Percentiles rank a stretch among this genome's conserved stretches.
Evolutionary conservation across 2,329 filamentous ascomycete genomes (phyloP).

Genomic region (Botryotinia calthae): DNA sequence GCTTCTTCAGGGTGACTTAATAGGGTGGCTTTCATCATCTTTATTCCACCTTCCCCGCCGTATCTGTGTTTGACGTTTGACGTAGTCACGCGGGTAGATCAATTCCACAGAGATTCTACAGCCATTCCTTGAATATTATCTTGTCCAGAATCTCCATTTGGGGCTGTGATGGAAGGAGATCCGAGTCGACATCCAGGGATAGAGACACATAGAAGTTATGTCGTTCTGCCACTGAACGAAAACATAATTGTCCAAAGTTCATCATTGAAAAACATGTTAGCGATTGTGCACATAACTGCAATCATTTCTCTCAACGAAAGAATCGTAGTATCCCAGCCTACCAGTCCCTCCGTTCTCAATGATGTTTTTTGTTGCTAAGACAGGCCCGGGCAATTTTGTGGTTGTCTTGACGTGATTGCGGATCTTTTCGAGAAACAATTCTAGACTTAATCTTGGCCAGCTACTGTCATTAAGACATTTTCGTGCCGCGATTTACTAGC

Average conservation of each 20-base stretch:
- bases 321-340: neutral
- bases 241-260: neutral
- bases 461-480: neutral
- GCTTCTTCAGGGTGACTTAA: neutral
- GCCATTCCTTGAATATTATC: neutral
- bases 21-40: neutral
- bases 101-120: neutral
- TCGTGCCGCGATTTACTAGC: neutral
- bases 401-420: neutral
- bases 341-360: neutral
- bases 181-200: neutral
- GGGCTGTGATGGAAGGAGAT: neutral
- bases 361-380: neutral
- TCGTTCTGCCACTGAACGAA: neutral
- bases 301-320: neutral
- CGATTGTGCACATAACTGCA: neutral
- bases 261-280: neutral
- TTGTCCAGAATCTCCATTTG: neutral
- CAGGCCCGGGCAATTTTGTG: neutral
- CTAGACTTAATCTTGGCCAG: neutral
- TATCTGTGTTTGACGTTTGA: neutral
- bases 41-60: neutral
- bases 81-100: neutral
- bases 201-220: neutral
- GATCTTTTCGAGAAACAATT: neutral